phyloP scores from a whole-genome alignment of 2,329 filamentous ascomycete genomes.

The Shiraia sp. region DNA sequence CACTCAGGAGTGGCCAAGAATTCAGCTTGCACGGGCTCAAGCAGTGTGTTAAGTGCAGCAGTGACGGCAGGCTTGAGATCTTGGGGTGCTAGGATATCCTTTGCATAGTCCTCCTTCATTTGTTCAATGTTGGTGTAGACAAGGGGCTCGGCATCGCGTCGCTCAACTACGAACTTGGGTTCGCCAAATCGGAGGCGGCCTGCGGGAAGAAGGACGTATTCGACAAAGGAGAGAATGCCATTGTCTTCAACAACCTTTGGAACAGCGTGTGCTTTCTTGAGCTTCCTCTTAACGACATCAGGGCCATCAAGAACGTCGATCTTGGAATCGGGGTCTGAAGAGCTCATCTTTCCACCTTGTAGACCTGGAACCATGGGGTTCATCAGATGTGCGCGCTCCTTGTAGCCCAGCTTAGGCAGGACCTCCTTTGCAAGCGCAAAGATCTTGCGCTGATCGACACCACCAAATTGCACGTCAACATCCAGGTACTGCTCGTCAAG shows the following conservation, averaged over 20 bases:
- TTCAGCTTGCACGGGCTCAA: constrained; percentile 75
- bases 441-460: constrained; percentile 81
- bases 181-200: constrained; percentile 61
- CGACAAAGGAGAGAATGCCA: constrained; percentile 82
- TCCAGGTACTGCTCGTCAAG: constrained; percentile 83
- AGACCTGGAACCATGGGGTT: constrained; percentile 91
- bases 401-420: constrained; percentile 84
- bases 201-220: constrained; percentile 83
- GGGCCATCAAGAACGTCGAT: constrained; percentile 87
- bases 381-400: constrained; percentile 71
- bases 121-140: constrained; percentile 77
- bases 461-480: constrained; percentile 85
- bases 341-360: constrained; percentile 77
- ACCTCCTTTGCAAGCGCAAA: constrained; percentile 85
- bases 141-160: constrained; percentile 71
- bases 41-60: constrained; percentile 70
- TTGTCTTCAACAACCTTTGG: constrained; percentile 82
- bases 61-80: constrained; percentile 83
- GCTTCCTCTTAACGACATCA: constrained; percentile 69
- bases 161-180: constrained; percentile 69
- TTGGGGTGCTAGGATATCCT: constrained; percentile 85
- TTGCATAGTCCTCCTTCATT: constrained; percentile 78
- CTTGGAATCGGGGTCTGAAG: constrained; percentile 74
- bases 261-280: constrained; percentile 76
- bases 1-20: constrained; percentile 75